phyloP scores from a whole-genome alignment of 352 stramenopile species.

The Pythium rhizo-oryzae region DNA sequence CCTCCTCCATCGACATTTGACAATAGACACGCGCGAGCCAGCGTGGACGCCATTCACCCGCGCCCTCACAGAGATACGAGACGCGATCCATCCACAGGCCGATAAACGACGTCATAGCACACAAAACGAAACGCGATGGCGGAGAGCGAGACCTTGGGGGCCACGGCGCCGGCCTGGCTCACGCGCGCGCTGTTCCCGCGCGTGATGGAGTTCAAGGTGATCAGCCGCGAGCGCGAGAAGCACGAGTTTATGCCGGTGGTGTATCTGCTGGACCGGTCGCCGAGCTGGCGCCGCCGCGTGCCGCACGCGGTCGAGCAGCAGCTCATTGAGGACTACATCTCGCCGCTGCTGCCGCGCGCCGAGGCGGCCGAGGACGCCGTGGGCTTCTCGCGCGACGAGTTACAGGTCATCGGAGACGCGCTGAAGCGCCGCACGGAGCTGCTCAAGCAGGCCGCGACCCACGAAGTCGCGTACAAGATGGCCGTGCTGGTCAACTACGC shows the following conservation, averaged over 20 bases:
- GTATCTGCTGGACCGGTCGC: constrained; percentile 67
- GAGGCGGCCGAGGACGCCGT: constrained; percentile 15
- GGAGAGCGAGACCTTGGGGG: not conserved
- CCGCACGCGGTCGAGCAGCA: constrained; percentile 50
- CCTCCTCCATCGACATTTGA: not conserved
- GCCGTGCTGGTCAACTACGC: constrained; percentile 60
- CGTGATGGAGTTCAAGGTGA: constrained; percentile 83
- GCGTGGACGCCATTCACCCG: not conserved
- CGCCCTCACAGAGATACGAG: not conserved
- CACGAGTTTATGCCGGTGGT: constrained; percentile 81
- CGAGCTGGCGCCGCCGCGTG: constrained; percentile 52
- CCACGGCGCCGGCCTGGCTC: constrained; percentile 23
- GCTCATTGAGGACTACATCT: constrained; percentile 64
- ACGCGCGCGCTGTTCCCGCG: constrained; percentile 55
- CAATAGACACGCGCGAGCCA: not conserved
- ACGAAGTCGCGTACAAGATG: constrained; percentile 67
- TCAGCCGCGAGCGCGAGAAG: constrained; percentile 68
- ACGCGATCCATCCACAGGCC: not conserved
- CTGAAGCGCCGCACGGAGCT: constrained; percentile 51
- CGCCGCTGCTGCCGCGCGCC: constrained; percentile 36
- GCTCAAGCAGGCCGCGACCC: constrained; percentile 40
- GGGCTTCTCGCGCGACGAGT: constrained; percentile 26
- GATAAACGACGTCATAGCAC: not conserved
- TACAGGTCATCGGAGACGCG: constrained; percentile 36
- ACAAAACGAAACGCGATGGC: not conserved